These are phyloP conservation scores for Lipomyces oligophaga DNA, from an alignment of 805 yeast genomes.

Conservation along the genomic window DNA sequence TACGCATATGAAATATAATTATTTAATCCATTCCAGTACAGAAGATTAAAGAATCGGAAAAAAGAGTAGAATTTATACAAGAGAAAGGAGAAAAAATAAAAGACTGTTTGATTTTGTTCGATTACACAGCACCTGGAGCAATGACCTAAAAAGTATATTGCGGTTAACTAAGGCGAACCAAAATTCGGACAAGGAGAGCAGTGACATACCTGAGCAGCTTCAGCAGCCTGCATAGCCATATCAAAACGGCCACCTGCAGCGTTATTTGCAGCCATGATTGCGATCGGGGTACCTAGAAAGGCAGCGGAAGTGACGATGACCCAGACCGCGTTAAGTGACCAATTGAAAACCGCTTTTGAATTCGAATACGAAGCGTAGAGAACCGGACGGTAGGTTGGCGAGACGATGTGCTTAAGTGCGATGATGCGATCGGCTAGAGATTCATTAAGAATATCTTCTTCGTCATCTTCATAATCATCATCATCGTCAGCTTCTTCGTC, in stretches of 20 bases:
- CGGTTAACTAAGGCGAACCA: not conserved
- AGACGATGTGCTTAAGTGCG: conserved; percentile 87
- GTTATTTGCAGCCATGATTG: conserved; percentile 50
- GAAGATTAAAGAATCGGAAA: too few species aligned
- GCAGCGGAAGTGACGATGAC: conserved; percentile 75
- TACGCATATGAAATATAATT: too few species aligned
- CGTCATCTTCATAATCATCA: conserved; percentile 59
- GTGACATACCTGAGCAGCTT: conserved; percentile 47
- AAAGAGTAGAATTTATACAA: too few species aligned
- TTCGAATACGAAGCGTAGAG: conserved; percentile 39
- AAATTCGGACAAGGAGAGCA: too few species aligned
- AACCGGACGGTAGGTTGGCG: conserved; percentile 74
- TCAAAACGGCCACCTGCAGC: conserved; percentile 41
- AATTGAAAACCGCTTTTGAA: conserved; percentile 42
- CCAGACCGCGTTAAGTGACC: conserved; percentile 66
- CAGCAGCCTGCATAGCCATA: conserved; percentile 61
- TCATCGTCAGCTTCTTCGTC: conserved; percentile 34
- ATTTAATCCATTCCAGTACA: too few species aligned
- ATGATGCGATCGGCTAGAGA: conserved; percentile 79
- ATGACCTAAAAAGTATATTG: conserved; percentile 10
- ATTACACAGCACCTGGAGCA: conserved; percentile 18
- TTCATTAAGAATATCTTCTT: conserved; percentile 74
- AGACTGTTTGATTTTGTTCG: too few species aligned
- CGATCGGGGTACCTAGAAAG: conserved; percentile 87
- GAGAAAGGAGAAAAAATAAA: too few species aligned